A percentile compares a stretch with the other conserved stretches of the same genome.
These are phyloP conservation scores for Sporothrix humicola DNA, from an alignment of 2,329 filamentous ascomycete species.

Conservation along the genomic window DNA sequence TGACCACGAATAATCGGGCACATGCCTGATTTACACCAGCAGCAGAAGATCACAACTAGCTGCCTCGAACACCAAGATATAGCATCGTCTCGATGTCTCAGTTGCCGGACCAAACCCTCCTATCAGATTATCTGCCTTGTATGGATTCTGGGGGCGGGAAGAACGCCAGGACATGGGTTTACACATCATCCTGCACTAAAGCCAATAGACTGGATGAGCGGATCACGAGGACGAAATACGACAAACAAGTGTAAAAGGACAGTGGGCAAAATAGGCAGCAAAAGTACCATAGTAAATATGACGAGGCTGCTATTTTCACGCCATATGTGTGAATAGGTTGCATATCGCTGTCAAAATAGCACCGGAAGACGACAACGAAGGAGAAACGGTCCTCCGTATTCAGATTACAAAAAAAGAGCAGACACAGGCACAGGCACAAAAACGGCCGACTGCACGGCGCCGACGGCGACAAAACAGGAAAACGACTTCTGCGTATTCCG, in stretches of 20 bases:
- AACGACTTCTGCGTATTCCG: background rate
- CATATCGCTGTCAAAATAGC: background rate
- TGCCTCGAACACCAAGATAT: background rate
- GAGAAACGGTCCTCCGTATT: background rate
- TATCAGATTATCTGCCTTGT: background rate
- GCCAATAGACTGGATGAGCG: background rate
- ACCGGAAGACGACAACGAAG: background rate
- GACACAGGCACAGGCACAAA: background rate
- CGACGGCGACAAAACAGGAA: constrained; percentile 6
- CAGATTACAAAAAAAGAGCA: background rate
- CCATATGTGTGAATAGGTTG: background rate
- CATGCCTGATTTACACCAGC: too few species aligned
- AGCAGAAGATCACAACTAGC: too few species aligned
- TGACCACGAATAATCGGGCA: too few species aligned
- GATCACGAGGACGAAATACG: background rate
- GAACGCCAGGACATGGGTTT: background rate
- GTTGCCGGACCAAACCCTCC: background rate
- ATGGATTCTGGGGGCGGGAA: too few species aligned
- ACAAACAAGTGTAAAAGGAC: background rate
- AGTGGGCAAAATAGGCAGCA: background rate
- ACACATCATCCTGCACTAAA: background rate
- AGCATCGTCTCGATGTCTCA: background rate
- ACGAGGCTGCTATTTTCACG: background rate
- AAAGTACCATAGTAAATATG: background rate
- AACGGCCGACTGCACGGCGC: background rate